Percentiles rank a stretch among this genome's conserved stretches.
These are phyloP conservation scores for Oenanthe javanica DNA, from an alignment of 140 eudicot species.

Conservation along the genomic window DNA sequence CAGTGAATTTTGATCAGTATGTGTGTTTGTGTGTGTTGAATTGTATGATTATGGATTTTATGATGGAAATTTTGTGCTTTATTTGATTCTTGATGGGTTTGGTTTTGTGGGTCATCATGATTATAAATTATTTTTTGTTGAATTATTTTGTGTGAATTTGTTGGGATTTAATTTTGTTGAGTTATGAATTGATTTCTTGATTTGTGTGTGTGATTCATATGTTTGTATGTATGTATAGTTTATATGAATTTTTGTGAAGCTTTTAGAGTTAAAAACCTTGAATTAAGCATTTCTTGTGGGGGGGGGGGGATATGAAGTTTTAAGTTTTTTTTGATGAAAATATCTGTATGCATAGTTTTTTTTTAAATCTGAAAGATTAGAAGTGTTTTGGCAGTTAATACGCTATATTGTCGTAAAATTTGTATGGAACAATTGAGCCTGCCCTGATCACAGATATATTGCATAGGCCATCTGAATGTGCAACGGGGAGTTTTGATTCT, in stretches of 20 bases:
- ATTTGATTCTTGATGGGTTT: background rate
- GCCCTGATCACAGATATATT: background rate
- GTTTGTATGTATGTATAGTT: too few relatives aligned
- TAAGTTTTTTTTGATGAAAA: background rate
- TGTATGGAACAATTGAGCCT: background rate
- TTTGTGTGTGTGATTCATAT: background rate
- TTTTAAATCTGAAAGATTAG: background rate
- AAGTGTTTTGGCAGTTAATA: background rate
- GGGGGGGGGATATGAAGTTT: background rate
- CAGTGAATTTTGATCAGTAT: background rate
- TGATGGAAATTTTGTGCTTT: background rate
- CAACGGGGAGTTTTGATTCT: background rate
- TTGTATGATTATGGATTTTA: background rate
- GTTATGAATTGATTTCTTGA: background rate
- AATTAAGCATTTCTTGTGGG: too few relatives aligned
- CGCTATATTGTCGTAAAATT: background rate
- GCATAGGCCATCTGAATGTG: background rate
- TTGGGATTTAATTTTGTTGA: background rate
- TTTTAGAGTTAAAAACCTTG: too few relatives aligned
- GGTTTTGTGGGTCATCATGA: background rate
- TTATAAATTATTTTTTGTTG: background rate
- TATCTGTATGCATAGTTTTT: background rate
- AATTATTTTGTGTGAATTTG: background rate
- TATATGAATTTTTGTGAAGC: background rate
- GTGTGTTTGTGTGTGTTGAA: background rate